phyloP scores from a whole-genome alignment of 768 basidiomycete species.

The Amanita exitialis region DNA sequence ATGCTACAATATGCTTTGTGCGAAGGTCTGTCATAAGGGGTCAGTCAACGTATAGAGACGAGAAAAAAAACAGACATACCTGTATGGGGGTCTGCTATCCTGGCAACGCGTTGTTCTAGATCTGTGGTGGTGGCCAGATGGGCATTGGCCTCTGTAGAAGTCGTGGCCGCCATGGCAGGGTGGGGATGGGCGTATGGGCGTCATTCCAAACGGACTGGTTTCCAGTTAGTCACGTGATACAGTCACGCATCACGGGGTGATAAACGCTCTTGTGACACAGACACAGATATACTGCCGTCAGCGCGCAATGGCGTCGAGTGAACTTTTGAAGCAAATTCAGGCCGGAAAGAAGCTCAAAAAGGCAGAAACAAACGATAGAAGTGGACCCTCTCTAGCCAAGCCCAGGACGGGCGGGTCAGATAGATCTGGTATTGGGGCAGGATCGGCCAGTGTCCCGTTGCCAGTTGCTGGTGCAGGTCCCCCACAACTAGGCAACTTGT shows the following conservation, averaged over 20 bases:
- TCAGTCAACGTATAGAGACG: background rate
- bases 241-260: background rate
- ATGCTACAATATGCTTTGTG: constrained; percentile 59
- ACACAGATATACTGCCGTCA: background rate
- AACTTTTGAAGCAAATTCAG: constrained; percentile 75
- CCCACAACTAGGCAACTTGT: constrained; percentile 76
- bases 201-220: background rate
- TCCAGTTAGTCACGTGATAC: constrained; percentile 2
- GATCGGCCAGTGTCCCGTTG: constrained; percentile 10
- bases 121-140: constrained; percentile 37
- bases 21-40: constrained; percentile 43
- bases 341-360: constrained; percentile 78
- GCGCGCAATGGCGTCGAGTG: constrained; percentile 56
- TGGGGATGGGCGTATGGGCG: background rate
- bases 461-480: constrained; percentile 31
- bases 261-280: background rate
- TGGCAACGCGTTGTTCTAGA: constrained; percentile 61
- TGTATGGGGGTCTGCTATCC: constrained; percentile 66
- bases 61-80: constrained; percentile 27
- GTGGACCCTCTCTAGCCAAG: constrained; percentile 50
- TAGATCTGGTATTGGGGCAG: constrained; percentile 14
- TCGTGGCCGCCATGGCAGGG: constrained; percentile 21
- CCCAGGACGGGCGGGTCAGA: constrained; percentile 30
- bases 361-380: constrained; percentile 73
- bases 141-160: constrained; percentile 23